Base-by-base conservation (phyloP, 345 rosid genomes). In the Lumnitzera racemosa region DNA sequence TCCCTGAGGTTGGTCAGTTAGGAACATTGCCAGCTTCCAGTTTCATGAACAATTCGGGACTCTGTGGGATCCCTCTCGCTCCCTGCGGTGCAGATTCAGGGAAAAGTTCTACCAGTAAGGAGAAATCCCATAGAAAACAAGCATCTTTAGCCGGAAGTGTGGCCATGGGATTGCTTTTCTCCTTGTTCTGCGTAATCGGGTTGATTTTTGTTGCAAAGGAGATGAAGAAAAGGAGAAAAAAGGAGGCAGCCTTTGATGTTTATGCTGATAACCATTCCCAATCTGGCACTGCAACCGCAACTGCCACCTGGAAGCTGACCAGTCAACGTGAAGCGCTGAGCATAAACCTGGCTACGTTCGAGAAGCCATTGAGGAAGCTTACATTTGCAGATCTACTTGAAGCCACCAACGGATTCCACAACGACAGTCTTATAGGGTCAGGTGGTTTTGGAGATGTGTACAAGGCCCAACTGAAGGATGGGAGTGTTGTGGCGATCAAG, bases 371-470 rank as follows among this genome's bases (percentile, higher is more conserved):
- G 23, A 65, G 77, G 59, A 94, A 83, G 75, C 88, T 94, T 51
- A 94, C 96, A 16, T 90, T 88, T 49, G 92, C 92, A 0, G 97
- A 90, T 81, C 96, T 94, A 70, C 90, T 90, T 12, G 84, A 90
- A 46, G 99, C 99, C 11, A 94, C 99, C 0, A 86, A 88, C 49
- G 90, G 89, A 25, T 94, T 94, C 78, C 85, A 90, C 51, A 62
- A 88, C 7, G 90, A 90, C 62, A 84, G 92, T 68, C 74, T 94
- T 47, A 86, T 94, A 47, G 99, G 99, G 5, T 86, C 95, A 0
- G 99, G 99, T 15, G 99, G 99, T 63, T 94, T 94, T 25, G 99
- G 99, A 61, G 96, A 94, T 59, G 99, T 94, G 11, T 90, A 94
- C 80, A 90, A 82, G 66, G 99, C 99, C 0, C 72, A 81, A 46